These are phyloP conservation scores for Butyriboletus loyo DNA, from an alignment of 768 basidiomycete species.

Conservation along the genomic window DNA sequence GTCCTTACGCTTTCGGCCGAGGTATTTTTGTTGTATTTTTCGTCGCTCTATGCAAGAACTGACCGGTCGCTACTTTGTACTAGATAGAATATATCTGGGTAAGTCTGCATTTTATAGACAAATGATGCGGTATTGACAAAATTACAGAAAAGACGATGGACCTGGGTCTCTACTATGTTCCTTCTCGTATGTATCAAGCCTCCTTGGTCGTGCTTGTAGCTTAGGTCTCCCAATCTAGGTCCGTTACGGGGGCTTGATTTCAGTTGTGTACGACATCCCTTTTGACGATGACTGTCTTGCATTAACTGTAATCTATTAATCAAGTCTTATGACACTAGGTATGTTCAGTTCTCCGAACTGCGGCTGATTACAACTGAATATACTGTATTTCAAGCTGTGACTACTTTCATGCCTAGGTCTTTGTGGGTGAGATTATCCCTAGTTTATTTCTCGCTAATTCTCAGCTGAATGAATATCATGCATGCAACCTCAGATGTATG, in stretches of 20 bases:
- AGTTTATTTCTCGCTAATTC: background rate
- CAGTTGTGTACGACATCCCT: background rate
- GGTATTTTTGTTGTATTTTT: background rate
- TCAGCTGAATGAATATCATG: background rate
- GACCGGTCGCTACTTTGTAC: background rate
- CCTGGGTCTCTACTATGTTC: background rate
- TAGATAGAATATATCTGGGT: slow-evolving; percentile 11
- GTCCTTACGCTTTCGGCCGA: slow-evolving; percentile 3
- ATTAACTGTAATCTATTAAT: background rate
- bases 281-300: too few species aligned
- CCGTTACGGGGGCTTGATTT: slow-evolving; percentile 7
- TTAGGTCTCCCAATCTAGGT: background rate
- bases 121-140: background rate
- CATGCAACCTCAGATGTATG: slow-evolving; percentile 1
- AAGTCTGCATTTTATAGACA: background rate
- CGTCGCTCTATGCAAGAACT: background rate
- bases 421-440: background rate
- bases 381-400: background rate
- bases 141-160: background rate
- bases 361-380: background rate
- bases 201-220: too few species aligned
- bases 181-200: background rate
- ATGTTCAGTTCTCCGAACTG: background rate
- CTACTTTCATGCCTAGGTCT: slow-evolving; percentile 3
- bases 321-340: background rate